Conservation (phyloP, 345 rosid genomes). For the Citrus glauca region DNA sequence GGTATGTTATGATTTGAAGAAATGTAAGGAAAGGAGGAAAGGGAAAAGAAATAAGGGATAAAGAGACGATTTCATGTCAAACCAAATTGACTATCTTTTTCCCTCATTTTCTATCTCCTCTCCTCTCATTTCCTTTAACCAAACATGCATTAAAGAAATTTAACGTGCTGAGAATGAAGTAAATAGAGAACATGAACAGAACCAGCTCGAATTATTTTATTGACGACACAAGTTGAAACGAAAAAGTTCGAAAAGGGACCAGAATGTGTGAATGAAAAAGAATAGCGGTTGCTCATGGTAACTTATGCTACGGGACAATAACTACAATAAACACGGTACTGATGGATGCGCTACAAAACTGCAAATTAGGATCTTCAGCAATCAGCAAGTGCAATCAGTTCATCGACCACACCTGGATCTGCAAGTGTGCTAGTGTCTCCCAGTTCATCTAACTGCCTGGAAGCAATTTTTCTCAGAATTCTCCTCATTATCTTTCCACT, state of each 20-base stretch:
- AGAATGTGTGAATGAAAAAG: background rate
- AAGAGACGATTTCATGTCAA: no score
- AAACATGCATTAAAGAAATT: background rate
- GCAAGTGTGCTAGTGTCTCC: constrained; percentile 96
- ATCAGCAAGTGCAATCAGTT: constrained; percentile 76
- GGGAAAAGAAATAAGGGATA: no score
- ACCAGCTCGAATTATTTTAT: background rate
- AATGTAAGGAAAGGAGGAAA: no score
- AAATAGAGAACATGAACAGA: background rate
- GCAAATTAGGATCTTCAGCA: constrained; percentile 15
- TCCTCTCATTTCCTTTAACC: no score
- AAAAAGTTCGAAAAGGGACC: background rate
- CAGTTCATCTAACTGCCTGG: constrained; percentile 79
- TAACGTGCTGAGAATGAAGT: background rate
- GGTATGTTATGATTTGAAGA: no score
- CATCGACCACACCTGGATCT: constrained; percentile 75
- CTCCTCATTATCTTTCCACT: constrained; percentile 99
- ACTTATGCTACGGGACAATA: background rate
- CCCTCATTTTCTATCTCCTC: no score
- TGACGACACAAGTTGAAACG: background rate
- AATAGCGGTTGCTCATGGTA: background rate
- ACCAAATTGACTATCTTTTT: no score
- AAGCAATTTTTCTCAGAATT: constrained; percentile 87
- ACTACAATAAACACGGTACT: background rate
- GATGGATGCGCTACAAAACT: background rate